Base-by-base conservation (phyloP, 1,284 basidiomycete genomes). In the Vanrija sp. region DNA sequence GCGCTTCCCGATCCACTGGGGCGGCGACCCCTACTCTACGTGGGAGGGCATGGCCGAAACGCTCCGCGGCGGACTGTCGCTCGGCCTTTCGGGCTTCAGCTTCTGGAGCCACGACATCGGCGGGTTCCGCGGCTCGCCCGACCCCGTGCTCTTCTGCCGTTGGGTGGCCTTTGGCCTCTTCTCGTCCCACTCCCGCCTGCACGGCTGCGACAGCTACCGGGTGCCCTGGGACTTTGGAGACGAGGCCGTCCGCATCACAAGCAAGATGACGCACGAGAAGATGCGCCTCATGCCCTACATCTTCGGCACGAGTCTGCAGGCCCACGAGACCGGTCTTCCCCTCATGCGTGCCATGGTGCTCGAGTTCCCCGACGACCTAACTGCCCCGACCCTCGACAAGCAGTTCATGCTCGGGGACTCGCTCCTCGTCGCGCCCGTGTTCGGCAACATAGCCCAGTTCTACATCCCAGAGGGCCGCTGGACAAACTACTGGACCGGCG, bases 11-110 rank as follows among this genome's bases (percentile, higher is more conserved):
- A 54, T 63, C 5, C 72, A 74, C 57, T 88, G 86, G 86, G 86
- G 86, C 29, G 86, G 86, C 3, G 86, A 89, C 62, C 87, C 86
- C 71, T 86, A 88, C 69, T 86, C 84, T 14, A 86, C 85, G 0
- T 88, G 83, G 74, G 85, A 87, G 67, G 87, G 86, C 6, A 88
- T 89, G 86, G 84, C 84, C 0, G 86, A 88, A 74, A 83, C 85
- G 0, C 76, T 88, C 42, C 81, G 86, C 6, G 86, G 87, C 7
- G 82, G 82, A 9, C 75, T 88, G 29, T 85, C 84, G 50, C 73
- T 88, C 59, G 85, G 84, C 1, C 61, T 81, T 1, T 87, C 85
- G 18, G 86, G 86, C 3, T 88, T 87, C 65, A 84, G 81, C 3
- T 88, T 83, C 72, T 81, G 85, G 16, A 85, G 85, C 14, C 86